phyloP scores from a whole-genome alignment of 768 basidiomycete genomes.

The Pisolithus orientalis region DNA sequence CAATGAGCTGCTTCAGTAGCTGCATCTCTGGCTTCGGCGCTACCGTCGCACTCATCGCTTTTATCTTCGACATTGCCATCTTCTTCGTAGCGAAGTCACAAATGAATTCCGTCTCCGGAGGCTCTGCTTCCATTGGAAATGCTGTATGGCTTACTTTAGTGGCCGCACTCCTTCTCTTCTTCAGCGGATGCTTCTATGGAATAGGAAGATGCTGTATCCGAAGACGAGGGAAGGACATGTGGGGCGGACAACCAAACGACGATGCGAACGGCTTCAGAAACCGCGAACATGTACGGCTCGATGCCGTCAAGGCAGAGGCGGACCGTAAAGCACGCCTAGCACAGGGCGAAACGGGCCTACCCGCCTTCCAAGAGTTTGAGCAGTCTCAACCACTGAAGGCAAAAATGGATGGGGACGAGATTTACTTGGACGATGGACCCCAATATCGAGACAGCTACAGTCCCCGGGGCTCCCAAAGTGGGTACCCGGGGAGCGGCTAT shows the following conservation, averaged over 20 bases:
- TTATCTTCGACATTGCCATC: constrained; percentile 87
- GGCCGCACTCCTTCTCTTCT: constrained; percentile 81
- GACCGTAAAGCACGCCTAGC: constrained; percentile 71
- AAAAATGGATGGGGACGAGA: constrained; percentile 49
- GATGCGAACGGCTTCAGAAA: constrained; percentile 32
- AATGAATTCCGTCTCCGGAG: constrained; percentile 68
- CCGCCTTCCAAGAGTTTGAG: constrained; percentile 67
- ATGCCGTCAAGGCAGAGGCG: constrained; percentile 81
- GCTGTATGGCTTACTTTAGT: constrained; percentile 89
- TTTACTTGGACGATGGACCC: constrained; percentile 47
- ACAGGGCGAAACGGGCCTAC: constrained; percentile 58
- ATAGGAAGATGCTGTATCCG: constrained; percentile 82
- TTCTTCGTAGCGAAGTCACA: constrained; percentile 87
- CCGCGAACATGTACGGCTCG: constrained; percentile 63
- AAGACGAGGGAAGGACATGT: constrained; percentile 40
- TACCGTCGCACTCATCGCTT: constrained; percentile 71
- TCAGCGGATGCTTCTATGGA: constrained; percentile 84
- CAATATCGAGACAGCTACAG: constrained; percentile 28
- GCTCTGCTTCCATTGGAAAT: constrained; percentile 74
- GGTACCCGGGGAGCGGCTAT: constrained; percentile 53
- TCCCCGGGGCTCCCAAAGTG: constrained; percentile 25
- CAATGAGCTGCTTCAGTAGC: constrained; percentile 78
- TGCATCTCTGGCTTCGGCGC: constrained; percentile 81
- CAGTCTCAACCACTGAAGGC: constrained; percentile 57
- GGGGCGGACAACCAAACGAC: constrained; percentile 30